Conservation (phyloP, 805 yeast species). For the Metschnikowia similis region DNA sequence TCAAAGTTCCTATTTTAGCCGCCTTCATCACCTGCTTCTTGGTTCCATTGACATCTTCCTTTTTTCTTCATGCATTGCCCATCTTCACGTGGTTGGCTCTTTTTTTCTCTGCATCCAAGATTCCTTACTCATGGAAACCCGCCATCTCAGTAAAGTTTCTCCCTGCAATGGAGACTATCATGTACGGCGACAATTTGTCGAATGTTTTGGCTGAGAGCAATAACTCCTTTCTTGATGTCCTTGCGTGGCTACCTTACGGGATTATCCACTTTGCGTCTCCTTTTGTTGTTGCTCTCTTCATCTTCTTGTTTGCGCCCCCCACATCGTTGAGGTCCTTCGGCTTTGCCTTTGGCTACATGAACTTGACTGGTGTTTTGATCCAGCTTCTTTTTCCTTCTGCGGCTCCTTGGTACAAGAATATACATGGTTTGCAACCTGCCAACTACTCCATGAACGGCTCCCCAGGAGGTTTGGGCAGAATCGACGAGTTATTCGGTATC, state of each 20-base stretch:
- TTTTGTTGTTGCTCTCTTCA: slow-evolving; percentile 71
- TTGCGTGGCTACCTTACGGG: slow-evolving; percentile 97
- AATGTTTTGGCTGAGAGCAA: slow-evolving; percentile 76
- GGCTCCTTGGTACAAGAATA: slow-evolving; percentile 92
- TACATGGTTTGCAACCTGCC: slow-evolving; percentile 85
- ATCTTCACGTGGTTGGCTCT: slow-evolving; percentile 81
- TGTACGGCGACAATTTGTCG: slow-evolving; percentile 87
- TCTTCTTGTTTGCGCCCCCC: slow-evolving; percentile 91
- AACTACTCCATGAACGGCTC: slow-evolving; percentile 88
- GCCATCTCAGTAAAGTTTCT: slow-evolving; percentile 84
- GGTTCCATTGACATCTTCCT: slow-evolving; percentile 78
- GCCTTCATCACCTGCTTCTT: slow-evolving; percentile 45
- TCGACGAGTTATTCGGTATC: slow-evolving; percentile 72
- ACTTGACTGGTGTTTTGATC: slow-evolving; percentile 74
- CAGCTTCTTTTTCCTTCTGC: slow-evolving; percentile 90
- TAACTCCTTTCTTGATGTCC: slow-evolving; percentile 61
- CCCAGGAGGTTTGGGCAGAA: slow-evolving; percentile 91
- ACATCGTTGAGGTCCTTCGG: slow-evolving; percentile 77
- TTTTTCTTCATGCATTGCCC: slow-evolving; percentile 79
- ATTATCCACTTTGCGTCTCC: slow-evolving; percentile 87
- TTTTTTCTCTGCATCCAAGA: slow-evolving; percentile 70
- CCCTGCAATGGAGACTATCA: slow-evolving; percentile 87
- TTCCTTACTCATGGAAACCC: slow-evolving; percentile 74
- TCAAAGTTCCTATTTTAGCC: slow-evolving; percentile 36
- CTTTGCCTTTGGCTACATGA: slow-evolving; percentile 94